phyloP scores from a whole-genome alignment of 371 early-diverging fungal species.

The Funneliformis caledonium region DNA sequence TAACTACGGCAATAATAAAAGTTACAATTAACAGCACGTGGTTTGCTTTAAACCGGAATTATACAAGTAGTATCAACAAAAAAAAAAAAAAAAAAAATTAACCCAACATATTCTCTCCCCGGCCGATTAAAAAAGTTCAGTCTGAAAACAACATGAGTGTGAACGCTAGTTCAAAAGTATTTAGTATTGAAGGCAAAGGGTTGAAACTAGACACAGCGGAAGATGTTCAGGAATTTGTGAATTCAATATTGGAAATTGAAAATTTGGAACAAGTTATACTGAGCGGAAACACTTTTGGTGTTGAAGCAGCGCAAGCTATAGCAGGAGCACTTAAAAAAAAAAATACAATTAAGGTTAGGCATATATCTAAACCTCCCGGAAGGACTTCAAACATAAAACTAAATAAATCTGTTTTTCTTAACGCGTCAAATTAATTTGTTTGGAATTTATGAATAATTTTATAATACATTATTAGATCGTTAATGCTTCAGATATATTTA shows the following conservation, averaged over 20 bases:
- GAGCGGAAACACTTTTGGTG: conserved; percentile 93
- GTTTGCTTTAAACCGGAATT: no score
- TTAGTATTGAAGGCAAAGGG: conserved; percentile 68
- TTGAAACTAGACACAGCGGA: conserved; percentile 84
- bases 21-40: no score
- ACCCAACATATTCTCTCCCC: background rate
- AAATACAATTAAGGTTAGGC: conserved; percentile 70
- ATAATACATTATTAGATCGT: conserved; percentile 13
- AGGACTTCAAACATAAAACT: background rate
- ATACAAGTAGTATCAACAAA: background rate
- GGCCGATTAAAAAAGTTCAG: background rate
- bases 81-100: no score
- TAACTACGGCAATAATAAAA: no score
- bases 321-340: conserved; percentile 76
- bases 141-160: background rate
- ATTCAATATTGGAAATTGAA: conserved; percentile 66
- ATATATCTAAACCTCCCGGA: background rate
- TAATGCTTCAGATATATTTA: conserved; percentile 81
- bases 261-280: conserved; percentile 78
- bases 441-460: background rate
- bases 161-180: conserved; percentile 34
- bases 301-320: conserved; percentile 87
- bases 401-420: background rate
- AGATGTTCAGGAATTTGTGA: conserved; percentile 78
- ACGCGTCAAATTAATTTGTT: background rate